Evolutionary conservation across 768 basidiomycete genomes (phyloP), one percentile per base, ranked within the genome.

Genomic region (Macrolepiota fuliginosa): DNA sequence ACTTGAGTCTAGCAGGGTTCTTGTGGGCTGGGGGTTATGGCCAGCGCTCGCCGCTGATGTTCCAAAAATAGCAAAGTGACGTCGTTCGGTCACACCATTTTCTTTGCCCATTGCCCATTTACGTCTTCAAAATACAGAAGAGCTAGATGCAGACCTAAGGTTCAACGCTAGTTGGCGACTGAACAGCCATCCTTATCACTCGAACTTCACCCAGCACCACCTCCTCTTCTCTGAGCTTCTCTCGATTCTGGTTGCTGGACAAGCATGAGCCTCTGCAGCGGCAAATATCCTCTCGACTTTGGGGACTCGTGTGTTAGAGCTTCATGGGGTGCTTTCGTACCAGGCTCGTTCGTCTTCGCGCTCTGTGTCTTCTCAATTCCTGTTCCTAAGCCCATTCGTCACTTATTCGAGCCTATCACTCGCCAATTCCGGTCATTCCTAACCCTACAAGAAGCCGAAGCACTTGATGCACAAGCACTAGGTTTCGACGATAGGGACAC

Each of bases 371-470:
- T 69, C 27, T 70, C 68, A 2, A 65, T 75, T 29, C 81, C 74
- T 22, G 57, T 66, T 11, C 79, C 72, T 52, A 65, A 37, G 46
- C 64, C 59, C 32, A 42, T 66, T 54, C 67, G 67, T 39, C 72
- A 64, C n/a, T 4, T 74, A 15, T 65, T 74, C 1, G 61, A 60
- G 11, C 61, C 66, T 1, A 22, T 77, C 57, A 68, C 70, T 47
- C 49, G 63, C 6, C 72, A 80, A 15, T 78, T 87, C 64, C 47
- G 66, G 40, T 54, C 67, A 0, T 88, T 79, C 66, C 55, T 89
- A 27, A 77, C 82, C 2, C 74, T 89, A 2, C 73, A 74, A 36
- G 86, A 87, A 67, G 86, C 86, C 15, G 84, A 86, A 66, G 81
- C 81, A 0, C 67, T 85, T 32, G 74, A 76, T 54, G 67, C 65